phyloP scores from a whole-genome alignment of 1,139 yeast genomes.

The Barnettozyma hawaiiensis region DNA sequence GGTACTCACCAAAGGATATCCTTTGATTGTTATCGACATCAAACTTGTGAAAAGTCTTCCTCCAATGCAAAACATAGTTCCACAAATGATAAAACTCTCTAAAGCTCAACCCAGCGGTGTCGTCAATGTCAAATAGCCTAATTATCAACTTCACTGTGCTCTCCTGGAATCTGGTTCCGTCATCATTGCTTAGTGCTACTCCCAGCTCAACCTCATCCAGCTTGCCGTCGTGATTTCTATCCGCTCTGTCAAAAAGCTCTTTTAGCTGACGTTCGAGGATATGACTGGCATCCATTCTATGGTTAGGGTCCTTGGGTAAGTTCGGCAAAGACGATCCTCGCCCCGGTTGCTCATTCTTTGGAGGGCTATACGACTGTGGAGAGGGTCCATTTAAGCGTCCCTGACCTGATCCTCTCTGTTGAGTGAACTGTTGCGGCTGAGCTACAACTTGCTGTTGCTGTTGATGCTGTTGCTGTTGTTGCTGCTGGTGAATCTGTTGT shows the following conservation, averaged over 20 bases:
- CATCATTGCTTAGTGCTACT: slow-evolving; percentile 58
- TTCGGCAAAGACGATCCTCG: slow-evolving; percentile 5
- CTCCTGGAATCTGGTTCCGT: slow-evolving; percentile 52
- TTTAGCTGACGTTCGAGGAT: slow-evolving; percentile 46
- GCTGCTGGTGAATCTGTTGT: slow-evolving; percentile 5
- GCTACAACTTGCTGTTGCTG: slow-evolving; percentile 14
- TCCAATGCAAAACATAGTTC: slow-evolving; percentile 70
- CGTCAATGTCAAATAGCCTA: slow-evolving; percentile 52
- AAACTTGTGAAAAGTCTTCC: slow-evolving; percentile 58
- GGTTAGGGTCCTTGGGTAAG: slow-evolving; percentile 8
- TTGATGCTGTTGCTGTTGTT: slow-evolving; percentile 12
- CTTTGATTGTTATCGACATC: slow-evolving; percentile 57
- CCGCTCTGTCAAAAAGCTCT: slow-evolving; percentile 52
- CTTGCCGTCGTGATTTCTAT: slow-evolving; percentile 48
- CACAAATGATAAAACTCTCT: slow-evolving; percentile 68
- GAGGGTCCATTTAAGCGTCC: neutral
- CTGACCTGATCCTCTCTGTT: neutral
- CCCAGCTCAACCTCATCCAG: slow-evolving; percentile 57
- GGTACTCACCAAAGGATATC: slow-evolving; percentile 63
- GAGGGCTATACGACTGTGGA: slow-evolving; percentile 4
- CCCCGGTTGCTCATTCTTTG: slow-evolving; percentile 2
- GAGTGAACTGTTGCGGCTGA: slow-evolving; percentile 5
- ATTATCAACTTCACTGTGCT: slow-evolving; percentile 64
- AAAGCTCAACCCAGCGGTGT: slow-evolving; percentile 46
- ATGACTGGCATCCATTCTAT: slow-evolving; percentile 20